A percentile compares a stretch with the other conserved stretches of the same genome.
phyloP scores from a whole-genome alignment of 768 basidiomycete genomes.

The Hemileccinum rubropunctum region DNA sequence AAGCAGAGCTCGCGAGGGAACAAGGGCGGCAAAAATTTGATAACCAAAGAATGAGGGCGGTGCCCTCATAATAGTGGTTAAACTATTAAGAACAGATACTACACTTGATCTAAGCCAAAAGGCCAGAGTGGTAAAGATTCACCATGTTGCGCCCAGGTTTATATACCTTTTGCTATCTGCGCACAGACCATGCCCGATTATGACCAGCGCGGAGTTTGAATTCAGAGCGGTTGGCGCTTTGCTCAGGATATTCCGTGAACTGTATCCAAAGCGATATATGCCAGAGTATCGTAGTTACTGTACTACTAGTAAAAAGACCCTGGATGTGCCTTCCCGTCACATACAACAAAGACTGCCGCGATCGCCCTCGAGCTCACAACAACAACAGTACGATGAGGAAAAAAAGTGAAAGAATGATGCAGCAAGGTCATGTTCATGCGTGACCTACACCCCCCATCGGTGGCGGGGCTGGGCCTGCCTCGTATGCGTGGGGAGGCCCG shows the following conservation, averaged over 20 bases:
- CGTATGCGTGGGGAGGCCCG: constrained; percentile 71
- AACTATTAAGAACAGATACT: constrained; percentile 71
- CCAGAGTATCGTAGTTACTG: constrained; percentile 30
- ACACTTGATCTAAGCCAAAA: constrained; percentile 78
- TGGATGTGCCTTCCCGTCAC: constrained; percentile 17
- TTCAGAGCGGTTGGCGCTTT: too few species aligned
- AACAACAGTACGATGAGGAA: constrained; percentile 16
- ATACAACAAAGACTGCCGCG: constrained; percentile 28
- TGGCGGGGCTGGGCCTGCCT: constrained; percentile 65
- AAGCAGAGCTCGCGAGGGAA: constrained; percentile 12
- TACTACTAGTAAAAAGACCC: constrained; percentile 16
- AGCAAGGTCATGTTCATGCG: constrained; percentile 39
- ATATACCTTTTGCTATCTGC: constrained; percentile 7
- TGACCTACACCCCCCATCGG: constrained; percentile 73
- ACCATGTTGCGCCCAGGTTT: background rate
- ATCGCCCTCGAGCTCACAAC: constrained; percentile 28
- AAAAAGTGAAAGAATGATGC: constrained; percentile 11
- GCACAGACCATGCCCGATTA: constrained; percentile 19
- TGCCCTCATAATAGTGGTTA: constrained; percentile 59
- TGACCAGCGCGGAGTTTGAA: background rate
- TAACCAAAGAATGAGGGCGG: constrained; percentile 54
- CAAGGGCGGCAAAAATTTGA: constrained; percentile 37
- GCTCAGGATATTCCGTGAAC: too few species aligned
- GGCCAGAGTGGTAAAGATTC: constrained; percentile 37
- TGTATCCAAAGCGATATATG: constrained; percentile 28